These are phyloP conservation scores for Neurospora tetraspora DNA, from an alignment of 495 filamentous ascomycete genomes.

Conservation along the genomic window DNA sequence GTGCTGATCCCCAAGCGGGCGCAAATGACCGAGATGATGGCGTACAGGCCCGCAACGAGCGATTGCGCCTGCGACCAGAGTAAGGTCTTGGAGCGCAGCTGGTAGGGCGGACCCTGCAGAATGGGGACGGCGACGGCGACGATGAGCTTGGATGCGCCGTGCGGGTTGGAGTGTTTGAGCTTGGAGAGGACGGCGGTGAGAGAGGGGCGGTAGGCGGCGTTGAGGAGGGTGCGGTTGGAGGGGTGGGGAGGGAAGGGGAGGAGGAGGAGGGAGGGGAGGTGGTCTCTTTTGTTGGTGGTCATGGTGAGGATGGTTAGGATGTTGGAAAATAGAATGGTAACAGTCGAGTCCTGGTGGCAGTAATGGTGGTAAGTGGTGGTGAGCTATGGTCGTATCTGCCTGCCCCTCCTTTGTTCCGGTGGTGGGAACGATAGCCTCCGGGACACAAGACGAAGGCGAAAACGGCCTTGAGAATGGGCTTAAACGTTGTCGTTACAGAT, in stretches of 20 bases:
- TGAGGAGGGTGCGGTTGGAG: slow-evolving; percentile 32
- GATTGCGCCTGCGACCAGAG: slow-evolving; percentile 54
- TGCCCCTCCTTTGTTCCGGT: neutral
- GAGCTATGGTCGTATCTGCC: neutral
- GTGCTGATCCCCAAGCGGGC: slow-evolving; percentile 49
- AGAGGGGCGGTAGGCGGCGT: slow-evolving; percentile 48
- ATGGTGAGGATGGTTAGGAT: neutral
- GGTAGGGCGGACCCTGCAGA: slow-evolving; percentile 29
- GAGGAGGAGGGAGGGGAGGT: slow-evolving; percentile 43
- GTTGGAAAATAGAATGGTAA: neutral
- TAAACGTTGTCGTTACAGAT: neutral
- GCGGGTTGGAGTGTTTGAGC: slow-evolving; percentile 23
- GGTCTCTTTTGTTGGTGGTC: slow-evolving; percentile 9
- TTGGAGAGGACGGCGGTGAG: slow-evolving; percentile 37
- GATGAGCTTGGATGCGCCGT: slow-evolving; percentile 35
- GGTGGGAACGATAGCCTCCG: neutral
- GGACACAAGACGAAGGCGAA: neutral
- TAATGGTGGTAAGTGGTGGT: neutral
- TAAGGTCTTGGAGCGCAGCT: slow-evolving; percentile 37
- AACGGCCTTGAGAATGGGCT: neutral
- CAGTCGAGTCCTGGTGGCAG: neutral
- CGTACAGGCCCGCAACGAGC: slow-evolving; percentile 68
- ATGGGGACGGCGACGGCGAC: slow-evolving; percentile 45
- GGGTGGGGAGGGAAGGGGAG: slow-evolving; percentile 45
- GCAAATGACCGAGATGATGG: slow-evolving; percentile 58